Base-by-base conservation (phyloP, 495 filamentous ascomycete genomes). In the Penicillium simplicissimum region DNA sequence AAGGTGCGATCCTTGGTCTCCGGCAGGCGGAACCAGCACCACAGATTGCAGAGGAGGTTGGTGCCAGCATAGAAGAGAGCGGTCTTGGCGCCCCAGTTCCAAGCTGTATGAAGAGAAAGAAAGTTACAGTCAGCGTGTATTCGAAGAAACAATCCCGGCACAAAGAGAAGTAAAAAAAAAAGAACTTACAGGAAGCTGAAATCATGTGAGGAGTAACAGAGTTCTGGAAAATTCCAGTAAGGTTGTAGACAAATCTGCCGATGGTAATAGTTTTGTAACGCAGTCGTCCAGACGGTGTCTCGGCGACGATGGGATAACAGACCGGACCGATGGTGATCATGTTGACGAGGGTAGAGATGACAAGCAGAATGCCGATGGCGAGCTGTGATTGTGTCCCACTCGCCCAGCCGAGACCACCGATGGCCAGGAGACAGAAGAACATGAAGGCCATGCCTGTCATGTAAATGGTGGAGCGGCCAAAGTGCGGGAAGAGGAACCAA, bases 381-480 rank as follows among this genome's bases (percentile, higher is more conserved):
- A 71, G 48, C 43, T 71, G 54, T 0, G 63, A 58, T n/a, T 55
- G 10, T 17, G 72, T 72, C 11, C 79, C 76, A 80, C 23, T 42
- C 35, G 37, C 80, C 14, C 87, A 74, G 2, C 82, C 83, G 11
- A 88, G 72, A 67, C 88, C 87, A 78, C 78, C 78, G 25, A 78
- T 76, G 36, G 75, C 70, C 40, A 81, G 17, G 11, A 86, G 75
- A 11, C 80, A 62, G 47, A 71, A 58, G 23, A 75, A 73, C 70
- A 84, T 81, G 21, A 67, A 54, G 25, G 73, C 31, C 60, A 79
- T 68, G 10, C 85, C 85, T 23, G 64, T 62, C 54, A 85, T 75
- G 62, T 85, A 83, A 38, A 87, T 77, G 13, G 74, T 75, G 15
- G 81, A 77, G 8, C 84, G 73, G 6, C 85, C 85, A 37, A 79